A percentile compares a stretch with the other conserved stretches of the same genome.
Conservation (phyloP, 1,284 basidiomycete genomes). For the Athelia sp. region DNA sequence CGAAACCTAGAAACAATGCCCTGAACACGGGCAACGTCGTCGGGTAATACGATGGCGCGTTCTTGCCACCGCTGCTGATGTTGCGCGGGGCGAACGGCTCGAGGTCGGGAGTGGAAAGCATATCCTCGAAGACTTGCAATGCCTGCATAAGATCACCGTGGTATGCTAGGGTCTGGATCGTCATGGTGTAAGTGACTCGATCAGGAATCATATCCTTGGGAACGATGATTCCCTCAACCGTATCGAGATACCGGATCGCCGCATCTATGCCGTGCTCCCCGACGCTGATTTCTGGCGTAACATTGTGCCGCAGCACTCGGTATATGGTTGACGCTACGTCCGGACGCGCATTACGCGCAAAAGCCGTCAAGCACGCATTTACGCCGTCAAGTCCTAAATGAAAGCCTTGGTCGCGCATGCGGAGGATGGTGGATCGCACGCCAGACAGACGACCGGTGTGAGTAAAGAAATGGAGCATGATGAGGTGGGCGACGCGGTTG, state of each 20-base stretch:
- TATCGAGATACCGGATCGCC: constrained; percentile 28
- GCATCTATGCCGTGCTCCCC: constrained; percentile 28
- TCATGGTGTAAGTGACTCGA: constrained; percentile 59
- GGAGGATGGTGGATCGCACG: constrained; percentile 48
- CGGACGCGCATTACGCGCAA: constrained; percentile 44
- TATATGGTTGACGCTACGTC: constrained; percentile 61
- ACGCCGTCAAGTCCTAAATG: constrained; percentile 59
- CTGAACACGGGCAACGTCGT: constrained; percentile 57
- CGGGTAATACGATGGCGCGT: constrained; percentile 27
- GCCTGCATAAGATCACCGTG: constrained; percentile 60
- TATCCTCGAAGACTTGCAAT: constrained; percentile 63
- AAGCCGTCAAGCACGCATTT: constrained; percentile 67
- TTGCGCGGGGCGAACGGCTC: constrained; percentile 26
- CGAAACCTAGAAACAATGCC: constrained; percentile 74
- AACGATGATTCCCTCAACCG: constrained; percentile 41
- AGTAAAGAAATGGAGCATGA: constrained; percentile 53
- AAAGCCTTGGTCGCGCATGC: constrained; percentile 44
- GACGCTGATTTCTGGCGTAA: constrained; percentile 28
- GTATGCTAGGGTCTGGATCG: constrained; percentile 67
- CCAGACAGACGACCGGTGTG: constrained; percentile 39
- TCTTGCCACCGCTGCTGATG: constrained; percentile 17
- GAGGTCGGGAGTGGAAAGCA: constrained; percentile 49
- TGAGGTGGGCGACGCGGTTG: constrained; percentile 57
- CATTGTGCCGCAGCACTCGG: constrained; percentile 50
- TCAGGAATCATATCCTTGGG: constrained; percentile 47